Evolutionary conservation across 257 asterid species (phyloP).

Genomic region (Capsicum rhomboideum): DNA sequence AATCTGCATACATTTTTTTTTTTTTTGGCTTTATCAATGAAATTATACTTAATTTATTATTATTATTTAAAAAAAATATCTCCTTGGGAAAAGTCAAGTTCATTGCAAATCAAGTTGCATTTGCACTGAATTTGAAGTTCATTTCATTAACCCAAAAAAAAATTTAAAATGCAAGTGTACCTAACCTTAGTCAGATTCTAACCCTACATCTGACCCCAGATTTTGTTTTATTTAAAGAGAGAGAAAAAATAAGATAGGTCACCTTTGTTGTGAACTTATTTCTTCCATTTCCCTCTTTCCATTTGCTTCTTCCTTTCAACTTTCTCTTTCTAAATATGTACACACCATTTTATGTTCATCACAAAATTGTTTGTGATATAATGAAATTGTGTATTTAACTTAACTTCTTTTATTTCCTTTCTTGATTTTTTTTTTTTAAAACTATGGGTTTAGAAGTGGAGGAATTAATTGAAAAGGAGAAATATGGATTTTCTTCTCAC

Average conservation of each 20-base stretch:
- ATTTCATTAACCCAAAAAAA: conserved; percentile 13
- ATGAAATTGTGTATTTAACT: not conserved
- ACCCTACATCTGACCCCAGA: conserved; percentile 38
- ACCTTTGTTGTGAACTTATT: conserved; percentile 30
- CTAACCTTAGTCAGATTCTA: conserved; percentile 44
- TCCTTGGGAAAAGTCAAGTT: not conserved
- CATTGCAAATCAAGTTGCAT: conserved; percentile 9
- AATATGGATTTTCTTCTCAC: conserved; percentile 30
- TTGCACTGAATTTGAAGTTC: conserved; percentile 27
- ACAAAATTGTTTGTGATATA: not conserved
- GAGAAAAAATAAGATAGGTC: conserved; percentile 29
- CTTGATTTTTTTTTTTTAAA: not conserved
- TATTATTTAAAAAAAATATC: too few relatives aligned
- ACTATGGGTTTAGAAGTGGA: conserved; percentile 42
- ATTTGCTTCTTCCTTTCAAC: not conserved
- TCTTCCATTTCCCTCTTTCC: conserved; percentile 11
- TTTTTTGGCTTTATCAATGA: too few relatives aligned
- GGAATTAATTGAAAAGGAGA: conserved; percentile 27
- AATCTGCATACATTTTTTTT: too few relatives aligned
- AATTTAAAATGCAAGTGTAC: not conserved
- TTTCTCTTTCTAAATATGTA: not conserved
- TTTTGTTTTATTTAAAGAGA: conserved; percentile 53
- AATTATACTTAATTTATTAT: too few relatives aligned
- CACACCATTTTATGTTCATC: conserved; percentile 1
- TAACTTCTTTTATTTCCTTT: not conserved